Evolutionary conservation across 148 eudicot genomes (phyloP), one percentile per base, ranked within the genome.

Genomic region (Persicaria maculosa): DNA sequence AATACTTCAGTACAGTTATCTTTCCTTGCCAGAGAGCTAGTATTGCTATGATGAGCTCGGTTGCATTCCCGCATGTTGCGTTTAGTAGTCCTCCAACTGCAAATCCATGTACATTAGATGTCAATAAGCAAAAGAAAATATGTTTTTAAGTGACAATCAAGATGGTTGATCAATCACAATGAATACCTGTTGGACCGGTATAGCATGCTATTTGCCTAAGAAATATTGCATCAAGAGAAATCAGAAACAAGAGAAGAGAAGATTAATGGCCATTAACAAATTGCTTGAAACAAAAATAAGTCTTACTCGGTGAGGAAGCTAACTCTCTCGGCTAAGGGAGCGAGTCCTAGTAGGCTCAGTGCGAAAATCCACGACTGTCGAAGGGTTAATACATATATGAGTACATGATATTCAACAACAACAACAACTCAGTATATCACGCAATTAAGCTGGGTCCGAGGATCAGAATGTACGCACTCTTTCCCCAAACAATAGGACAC

Each of bases 1-100:
- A 89, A 77, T 90, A 91, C 78, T 94, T 94, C 20, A 94, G 93
- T 43, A 94, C 89, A 47, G 77, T 89, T 22, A 94, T 87, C 77
- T 94, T 94, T 74, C 83, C 72, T 20, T 92, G 79, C 25, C 79
- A 48, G 2, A 94, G 83, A 46, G 98, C 98, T 9, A 90, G 71
- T 64, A 91, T 84, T 58, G 98, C 96, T 84, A 94, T 94, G 79
- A 94, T 91, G 9, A 94, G 86, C 84, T 94, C 98, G 25, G 98
- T 88, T 2, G 86, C 98, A 88, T 94, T 94, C 55, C 98, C 98
- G 72, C 98, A 94, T 46, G 98, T 94, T 48, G 98, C 98, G 77
- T 94, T 94, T 68, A 94, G 76, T 19, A 94, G 93, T 68, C 98
- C 97, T 76, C 98, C 98, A 79, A 90, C 98, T 94, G 91, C 74